Conservation (phyloP, 495 filamentous ascomycete species). For the Aspergillus campestris region DNA sequence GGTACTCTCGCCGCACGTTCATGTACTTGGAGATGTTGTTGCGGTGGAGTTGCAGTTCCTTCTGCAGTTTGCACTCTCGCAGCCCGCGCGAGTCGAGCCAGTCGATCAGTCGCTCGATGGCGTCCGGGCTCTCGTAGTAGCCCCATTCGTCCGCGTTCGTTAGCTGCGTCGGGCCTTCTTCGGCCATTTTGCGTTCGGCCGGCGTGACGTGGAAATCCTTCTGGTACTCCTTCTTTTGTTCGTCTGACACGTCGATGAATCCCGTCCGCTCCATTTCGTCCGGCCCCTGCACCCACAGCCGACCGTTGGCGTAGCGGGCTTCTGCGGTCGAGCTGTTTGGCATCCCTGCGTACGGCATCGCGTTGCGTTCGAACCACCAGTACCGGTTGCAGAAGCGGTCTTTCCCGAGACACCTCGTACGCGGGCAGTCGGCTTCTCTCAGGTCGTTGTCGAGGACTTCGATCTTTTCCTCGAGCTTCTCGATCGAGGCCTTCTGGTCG, state of each 20-base stretch:
- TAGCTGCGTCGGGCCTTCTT: conserved; percentile 78
- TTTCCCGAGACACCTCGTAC: conserved; percentile 79
- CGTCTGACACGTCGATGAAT: conserved; percentile 68
- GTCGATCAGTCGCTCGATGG: conserved; percentile 66
- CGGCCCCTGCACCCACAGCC: conserved; percentile 93
- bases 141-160: conserved; percentile 78
- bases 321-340: conserved; percentile 80
- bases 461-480: conserved; percentile 76
- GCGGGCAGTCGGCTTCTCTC: conserved; percentile 84
- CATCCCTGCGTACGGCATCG: conserved; percentile 89
- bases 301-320: conserved; percentile 85
- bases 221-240: conserved; percentile 50
- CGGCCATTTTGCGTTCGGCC: conserved; percentile 72
- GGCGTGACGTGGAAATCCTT: conserved; percentile 70
- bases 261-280: conserved; percentile 82
- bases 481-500: conserved; percentile 68
- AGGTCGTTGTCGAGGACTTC: conserved; percentile 79
- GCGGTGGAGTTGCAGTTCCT: conserved; percentile 71
- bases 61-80: conserved; percentile 75
- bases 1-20: conserved; percentile 65
- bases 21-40: conserved; percentile 74
- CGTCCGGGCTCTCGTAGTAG: conserved; percentile 72
- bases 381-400: conserved; percentile 98
- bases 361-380: conserved; percentile 98
- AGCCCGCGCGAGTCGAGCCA: conserved; percentile 84